A percentile compares a stretch with the other conserved stretches of the same genome.
Evolutionary conservation across 2,329 filamentous ascomycete species (phyloP).

Genomic region (Parastagonospora avenae): DNA sequence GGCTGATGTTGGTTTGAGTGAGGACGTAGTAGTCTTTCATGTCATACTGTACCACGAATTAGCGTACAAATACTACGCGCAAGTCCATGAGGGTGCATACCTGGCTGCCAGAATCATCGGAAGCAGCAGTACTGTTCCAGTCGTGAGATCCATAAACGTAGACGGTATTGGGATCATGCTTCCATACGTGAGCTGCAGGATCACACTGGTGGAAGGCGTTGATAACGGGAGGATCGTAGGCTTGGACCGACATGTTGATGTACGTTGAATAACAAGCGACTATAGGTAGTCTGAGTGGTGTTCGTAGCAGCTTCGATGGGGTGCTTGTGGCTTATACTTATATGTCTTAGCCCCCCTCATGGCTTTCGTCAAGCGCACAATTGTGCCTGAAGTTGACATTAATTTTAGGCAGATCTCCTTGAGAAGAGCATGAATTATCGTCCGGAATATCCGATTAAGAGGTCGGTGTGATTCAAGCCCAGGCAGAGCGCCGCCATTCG

Average conservation of each 20-base stretch:
- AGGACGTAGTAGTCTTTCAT: constrained; percentile 84
- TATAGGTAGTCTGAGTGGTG: no score
- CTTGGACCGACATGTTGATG: neutral
- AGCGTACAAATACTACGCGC: neutral
- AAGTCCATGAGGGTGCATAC: neutral
- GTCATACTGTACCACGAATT: constrained; percentile 68
- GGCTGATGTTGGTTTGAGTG: constrained; percentile 60
- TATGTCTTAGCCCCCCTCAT: no score
- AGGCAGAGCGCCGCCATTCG: no score
- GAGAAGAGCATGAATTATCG: no score
- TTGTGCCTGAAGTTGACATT: no score
- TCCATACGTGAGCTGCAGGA: constrained; percentile 12
- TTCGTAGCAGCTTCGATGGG: no score
- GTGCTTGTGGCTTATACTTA: no score
- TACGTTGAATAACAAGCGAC: no score
- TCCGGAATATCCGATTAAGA: no score
- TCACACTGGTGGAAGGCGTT: constrained; percentile 10
- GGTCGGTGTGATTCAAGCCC: no score
- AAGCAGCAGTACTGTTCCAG: constrained; percentile 1
- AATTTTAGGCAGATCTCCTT: no score
- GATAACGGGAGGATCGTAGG: constrained; percentile 11
- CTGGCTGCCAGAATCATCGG: neutral
- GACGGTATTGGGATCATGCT: constrained; percentile 8
- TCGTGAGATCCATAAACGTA: constrained; percentile 12
- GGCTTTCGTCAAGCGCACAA: no score